These are phyloP conservation scores for Gossypium turneri DNA, from an alignment of 345 rosid genomes.

Conservation along the genomic window DNA sequence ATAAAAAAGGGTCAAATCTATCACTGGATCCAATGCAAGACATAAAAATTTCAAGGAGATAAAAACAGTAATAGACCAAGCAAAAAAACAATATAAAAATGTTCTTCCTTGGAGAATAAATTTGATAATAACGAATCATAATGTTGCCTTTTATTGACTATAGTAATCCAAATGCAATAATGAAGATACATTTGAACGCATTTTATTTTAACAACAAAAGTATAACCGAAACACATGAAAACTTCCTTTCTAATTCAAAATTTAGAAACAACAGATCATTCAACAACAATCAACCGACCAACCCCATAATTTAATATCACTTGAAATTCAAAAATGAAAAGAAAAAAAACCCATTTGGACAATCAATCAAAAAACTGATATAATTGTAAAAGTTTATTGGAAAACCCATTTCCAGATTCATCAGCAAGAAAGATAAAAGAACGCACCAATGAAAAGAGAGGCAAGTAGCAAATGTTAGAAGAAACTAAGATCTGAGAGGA, in stretches of 20 bases:
- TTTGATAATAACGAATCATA: constrained; percentile 14
- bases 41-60: constrained; percentile 12
- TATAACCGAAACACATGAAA: constrained; percentile 22
- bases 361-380: constrained; percentile 22
- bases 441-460: constrained; percentile 65
- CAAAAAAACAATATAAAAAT: constrained; percentile 6
- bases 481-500: constrained; percentile 76
- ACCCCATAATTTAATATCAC: constrained; percentile 25
- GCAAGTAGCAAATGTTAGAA: constrained; percentile 66
- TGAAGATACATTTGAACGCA: constrained; percentile 34
- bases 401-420: constrained; percentile 40
- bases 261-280: constrained; percentile 50
- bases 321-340: constrained; percentile 17
- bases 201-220: constrained; percentile 28
- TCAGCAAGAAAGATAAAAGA: constrained; percentile 2
- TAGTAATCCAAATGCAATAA: constrained; percentile 18
- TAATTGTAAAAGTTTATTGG: constrained; percentile 28
- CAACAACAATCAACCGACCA: constrained; percentile 33
- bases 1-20: constrained; percentile 8
- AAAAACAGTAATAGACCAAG: not conserved
- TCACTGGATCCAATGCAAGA: constrained; percentile 33
- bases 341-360: constrained; percentile 14
- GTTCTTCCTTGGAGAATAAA: not conserved
- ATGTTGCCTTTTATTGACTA: not conserved
- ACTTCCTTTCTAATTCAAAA: constrained; percentile 35